Conservation (phyloP, 2,329 filamentous ascomycete species). For the Penicillium aurantiogriseum region DNA sequence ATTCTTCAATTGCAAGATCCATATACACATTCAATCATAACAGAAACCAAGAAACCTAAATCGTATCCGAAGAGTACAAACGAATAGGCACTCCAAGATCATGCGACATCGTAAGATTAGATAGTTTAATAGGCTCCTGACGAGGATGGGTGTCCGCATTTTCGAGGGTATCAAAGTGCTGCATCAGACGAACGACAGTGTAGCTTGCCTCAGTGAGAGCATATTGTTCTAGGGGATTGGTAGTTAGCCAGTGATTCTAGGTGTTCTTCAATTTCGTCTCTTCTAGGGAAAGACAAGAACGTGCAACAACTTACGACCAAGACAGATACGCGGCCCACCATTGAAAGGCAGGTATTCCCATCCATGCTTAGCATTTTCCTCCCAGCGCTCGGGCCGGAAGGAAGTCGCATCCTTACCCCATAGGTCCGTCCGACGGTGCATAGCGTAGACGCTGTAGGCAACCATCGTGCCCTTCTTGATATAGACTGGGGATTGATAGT, state of each 20-base stretch:
- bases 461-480: conserved; percentile 65
- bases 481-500: conserved; percentile 59
- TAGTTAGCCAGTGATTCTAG: background rate
- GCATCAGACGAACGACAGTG: conserved; percentile 38
- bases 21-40: conserved; percentile 2
- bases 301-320: conserved; percentile 35
- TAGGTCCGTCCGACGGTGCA: conserved; percentile 65
- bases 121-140: conserved; percentile 30
- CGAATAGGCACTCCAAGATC: conserved; percentile 31
- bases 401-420: conserved; percentile 46
- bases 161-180: conserved; percentile 38
- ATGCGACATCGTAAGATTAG: conserved; percentile 35
- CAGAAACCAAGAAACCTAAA: background rate
- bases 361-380: conserved; percentile 33
- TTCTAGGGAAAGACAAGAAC: background rate
- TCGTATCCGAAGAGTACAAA: conserved; percentile 21
- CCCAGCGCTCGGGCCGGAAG: conserved; percentile 54
- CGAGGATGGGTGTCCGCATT: conserved; percentile 33
- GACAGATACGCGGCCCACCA: conserved; percentile 41
- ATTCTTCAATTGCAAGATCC: background rate
- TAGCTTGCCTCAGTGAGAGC: conserved; percentile 45
- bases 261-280: background rate
- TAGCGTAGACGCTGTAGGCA: conserved; percentile 65
- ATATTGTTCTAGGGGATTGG: conserved; percentile 40
- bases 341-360: conserved; percentile 44